Evolutionary conservation across 2,329 filamentous ascomycete species (phyloP).

Genomic region (Hypoxylon sp.): DNA sequence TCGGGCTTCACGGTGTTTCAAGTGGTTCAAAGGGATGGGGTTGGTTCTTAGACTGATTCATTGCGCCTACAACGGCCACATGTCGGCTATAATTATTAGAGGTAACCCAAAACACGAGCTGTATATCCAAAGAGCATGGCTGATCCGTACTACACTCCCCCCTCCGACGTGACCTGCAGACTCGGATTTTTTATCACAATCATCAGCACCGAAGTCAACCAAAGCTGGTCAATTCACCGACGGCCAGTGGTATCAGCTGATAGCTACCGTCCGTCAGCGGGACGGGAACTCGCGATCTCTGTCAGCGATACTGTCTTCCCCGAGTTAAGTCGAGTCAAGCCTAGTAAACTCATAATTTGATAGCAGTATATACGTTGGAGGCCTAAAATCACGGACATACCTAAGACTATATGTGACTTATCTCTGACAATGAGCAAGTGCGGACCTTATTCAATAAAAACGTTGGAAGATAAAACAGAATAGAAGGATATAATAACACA

Average conservation of each 20-base stretch:
- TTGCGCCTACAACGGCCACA: slow-evolving; percentile 4
- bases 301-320: slow-evolving; percentile 12
- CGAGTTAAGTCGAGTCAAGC: slow-evolving; percentile 7
- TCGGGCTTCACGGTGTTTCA: not conserved
- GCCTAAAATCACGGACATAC: slow-evolving; percentile 11
- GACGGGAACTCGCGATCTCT: not conserved
- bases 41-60: not conserved
- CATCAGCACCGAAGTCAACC: not conserved
- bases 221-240: not conserved
- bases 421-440: slow-evolving; percentile 5
- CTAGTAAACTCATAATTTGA: not conserved
- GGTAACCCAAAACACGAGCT: slow-evolving; percentile 5
- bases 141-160: not conserved
- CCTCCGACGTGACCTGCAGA: not conserved
- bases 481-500: not conserved
- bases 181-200: slow-evolving; percentile 1
- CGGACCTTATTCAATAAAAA: not conserved
- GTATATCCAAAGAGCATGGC: not conserved
- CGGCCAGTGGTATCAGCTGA: slow-evolving; percentile 16
- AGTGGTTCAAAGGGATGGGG: not conserved
- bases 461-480: not conserved
- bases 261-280: slow-evolving; percentile 13
- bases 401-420: not conserved
- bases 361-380: slow-evolving; percentile 13
- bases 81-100: slow-evolving; percentile 12